Evolutionary conservation across 371 early-diverging fungal genomes (phyloP).

Genomic region (Rhizopus delemar): DNA sequence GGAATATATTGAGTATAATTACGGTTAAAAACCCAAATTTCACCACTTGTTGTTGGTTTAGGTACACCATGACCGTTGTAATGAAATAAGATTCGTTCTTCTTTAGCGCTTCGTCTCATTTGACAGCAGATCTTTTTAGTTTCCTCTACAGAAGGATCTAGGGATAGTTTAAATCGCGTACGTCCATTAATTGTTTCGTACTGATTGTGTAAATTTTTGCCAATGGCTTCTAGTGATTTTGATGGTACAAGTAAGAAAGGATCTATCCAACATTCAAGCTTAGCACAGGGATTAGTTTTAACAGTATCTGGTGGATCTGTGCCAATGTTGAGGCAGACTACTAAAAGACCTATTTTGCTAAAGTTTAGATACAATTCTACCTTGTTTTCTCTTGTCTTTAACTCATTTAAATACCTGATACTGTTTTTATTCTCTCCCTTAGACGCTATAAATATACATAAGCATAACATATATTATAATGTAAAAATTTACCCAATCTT

Average conservation of each 20-base stretch:
- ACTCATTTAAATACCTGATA: constrained; percentile 33
- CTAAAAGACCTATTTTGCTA: constrained; percentile 57
- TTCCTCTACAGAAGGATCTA: constrained; percentile 92
- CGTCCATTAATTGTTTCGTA: constrained; percentile 91
- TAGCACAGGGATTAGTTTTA: constrained; percentile 86
- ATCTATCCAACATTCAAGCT: constrained; percentile 95
- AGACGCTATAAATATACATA: constrained; percentile 31
- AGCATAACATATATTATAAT: background rate
- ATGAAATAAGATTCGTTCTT: constrained; percentile 93
- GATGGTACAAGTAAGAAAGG: constrained; percentile 79
- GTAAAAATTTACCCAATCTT: constrained; percentile 44
- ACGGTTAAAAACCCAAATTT: constrained; percentile 98
- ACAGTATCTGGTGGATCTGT: constrained; percentile 94
- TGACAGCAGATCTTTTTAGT: constrained; percentile 84
- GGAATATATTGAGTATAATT: constrained; percentile 98
- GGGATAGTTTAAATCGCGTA: constrained; percentile 81
- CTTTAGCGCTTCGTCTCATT: constrained; percentile 84
- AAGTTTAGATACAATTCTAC: too few relatives aligned
- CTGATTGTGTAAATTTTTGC: constrained; percentile 87
- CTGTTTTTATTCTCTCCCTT: constrained; percentile 52
- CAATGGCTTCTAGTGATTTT: constrained; percentile 86
- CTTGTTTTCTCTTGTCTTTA: too few relatives aligned
- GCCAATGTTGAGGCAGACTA: constrained; percentile 95
- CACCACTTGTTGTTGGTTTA: constrained; percentile 91
- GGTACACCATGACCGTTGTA: constrained; percentile 99